These are phyloP conservation scores for Isoetes taiwanensis DNA, from an alignment of 75 land plant genomes.

Conservation along the genomic window DNA sequence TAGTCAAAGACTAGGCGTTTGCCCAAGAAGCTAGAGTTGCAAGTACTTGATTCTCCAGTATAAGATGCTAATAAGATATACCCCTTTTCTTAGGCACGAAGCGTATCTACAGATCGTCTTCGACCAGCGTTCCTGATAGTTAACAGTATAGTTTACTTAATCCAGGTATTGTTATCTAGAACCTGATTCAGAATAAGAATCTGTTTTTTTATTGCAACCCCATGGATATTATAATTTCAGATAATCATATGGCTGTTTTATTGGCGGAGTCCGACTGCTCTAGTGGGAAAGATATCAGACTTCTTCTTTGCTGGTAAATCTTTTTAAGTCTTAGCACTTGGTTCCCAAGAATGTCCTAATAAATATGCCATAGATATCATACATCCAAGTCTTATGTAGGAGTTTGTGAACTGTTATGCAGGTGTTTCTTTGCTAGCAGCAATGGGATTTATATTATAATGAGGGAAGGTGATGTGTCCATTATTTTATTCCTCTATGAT, in stretches of 20 bases:
- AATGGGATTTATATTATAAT: conserved; percentile 68
- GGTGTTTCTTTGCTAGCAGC: conserved; percentile 71
- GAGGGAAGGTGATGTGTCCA: conserved; percentile 64
- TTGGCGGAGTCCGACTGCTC: not conserved
- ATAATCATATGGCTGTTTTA: not conserved
- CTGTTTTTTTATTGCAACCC: not conserved
- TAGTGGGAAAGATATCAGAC: not conserved
- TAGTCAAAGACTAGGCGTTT: too few relatives aligned
- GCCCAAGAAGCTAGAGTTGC: too few relatives aligned
- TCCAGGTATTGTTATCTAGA: conserved; percentile 33
- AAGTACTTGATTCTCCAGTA: too few relatives aligned
- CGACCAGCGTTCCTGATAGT: conserved; percentile 50
- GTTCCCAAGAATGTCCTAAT: too few relatives aligned
- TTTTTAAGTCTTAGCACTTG: too few relatives aligned
- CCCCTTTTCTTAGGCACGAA: conserved; percentile 42
- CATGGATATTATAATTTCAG: not conserved
- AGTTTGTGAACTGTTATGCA: too few relatives aligned
- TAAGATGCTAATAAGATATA: not conserved
- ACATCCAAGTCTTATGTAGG: too few relatives aligned
- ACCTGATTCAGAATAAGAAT: not conserved
- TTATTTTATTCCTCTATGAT: too few relatives aligned
- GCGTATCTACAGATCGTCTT: conserved; percentile 69
- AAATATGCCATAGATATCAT: too few relatives aligned
- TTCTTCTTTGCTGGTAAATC: conserved; percentile 3
- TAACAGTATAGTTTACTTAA: conserved; percentile 45